Base-by-base conservation (phyloP, 78 protist genomes). In the Carpediemonas membranifera region DNA sequence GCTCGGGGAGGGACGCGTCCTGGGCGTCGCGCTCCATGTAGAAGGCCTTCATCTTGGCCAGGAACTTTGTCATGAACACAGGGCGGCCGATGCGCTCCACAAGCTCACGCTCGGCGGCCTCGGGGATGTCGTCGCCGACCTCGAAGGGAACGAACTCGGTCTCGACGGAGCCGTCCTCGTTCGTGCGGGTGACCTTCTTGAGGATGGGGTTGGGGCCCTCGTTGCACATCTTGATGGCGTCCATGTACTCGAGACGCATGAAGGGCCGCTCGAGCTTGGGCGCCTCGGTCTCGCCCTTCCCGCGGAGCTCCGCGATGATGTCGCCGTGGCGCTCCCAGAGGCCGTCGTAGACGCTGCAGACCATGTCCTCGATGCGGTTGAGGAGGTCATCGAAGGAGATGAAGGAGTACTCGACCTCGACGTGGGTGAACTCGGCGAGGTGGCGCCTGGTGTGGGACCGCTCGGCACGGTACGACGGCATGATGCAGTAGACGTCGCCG, bases 91-190 rank as follows among this genome's bases (percentile, higher is more conserved):
- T 91, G 55, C 58, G 39, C 71, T 87, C 94, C 36, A 87, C 76
- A 94, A 93, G 89, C 51, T 28, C 30, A 25, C 98, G 71, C 71
- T 93, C 98, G 28, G 91, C 93, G 30, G 69, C 74, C 57, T 93
- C 98, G 59, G 98, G 84, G 55, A 93, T 91, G 69, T 93, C 98
- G 66, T 92, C 90, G 35, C 85, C 91, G 64, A 28, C 76, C 52
- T 87, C 72, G 57, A 85, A 92, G 33, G 53, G 59, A 0, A n/a
- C n/a, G n/a, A n/a, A n/a, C n/a, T n/a, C n/a, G n/a, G n/a, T n/a
- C n/a, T n/a, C n/a, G n/a, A n/a, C 9, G 18, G 61, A 7, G 15
- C 11, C 33, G 41, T 62, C 24, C 28, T 73, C 78, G 7, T 47
- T 31, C 59, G 61, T n/a, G n/a, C n/a, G n/a, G n/a, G n/a, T n/a